Base-by-base conservation (phyloP, 768 basidiomycete species). In the Tylopilus sp. region DNA sequence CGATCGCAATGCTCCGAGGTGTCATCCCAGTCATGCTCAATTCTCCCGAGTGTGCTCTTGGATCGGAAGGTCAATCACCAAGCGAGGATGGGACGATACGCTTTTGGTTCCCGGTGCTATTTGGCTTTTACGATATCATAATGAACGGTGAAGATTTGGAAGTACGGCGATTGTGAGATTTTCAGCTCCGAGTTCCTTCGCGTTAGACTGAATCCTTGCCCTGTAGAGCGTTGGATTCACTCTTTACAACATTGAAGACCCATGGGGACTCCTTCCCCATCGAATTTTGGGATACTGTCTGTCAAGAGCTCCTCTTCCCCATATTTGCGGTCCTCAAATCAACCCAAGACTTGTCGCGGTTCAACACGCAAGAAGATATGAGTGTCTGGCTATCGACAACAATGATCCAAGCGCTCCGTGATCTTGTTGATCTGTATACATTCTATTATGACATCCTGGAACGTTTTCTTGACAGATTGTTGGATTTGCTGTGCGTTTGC, bases 111-210 rank as follows among this genome's bases (percentile, higher is more conserved):
- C 97, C 97, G 0, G 85, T 92, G 2, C 76, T 98, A 33, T 96
- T 98, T 65, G 89, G 90, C n/a, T 98, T 98, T 75, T 98, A 95
- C 71, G 97, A 98, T 69, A 96, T 99, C 50, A 96, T 99, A 67
- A 98, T 99, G 96, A 98, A 97, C 56, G 97, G 93, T 17, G 97
- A 98, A 69, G 97, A 99, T 65, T 75, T 99, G 25, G 97, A 99
- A 80, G 94, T 99, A 48, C 85, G 97, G 61, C 82, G 95, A 65
- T 71, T 98, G 97, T 99, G 67, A 74, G 92, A 78, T 13, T 49
- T 48, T 29, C n/a, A 37, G 33, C 33, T 14, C 19, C 30, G 26
- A 17, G 6, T 28, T n/a, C 43, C 6, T 50, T 45, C 54, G 25
- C 53, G 33, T 48, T 48, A 51, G n/a, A 48, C 48, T 57, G 44